phyloP scores from a whole-genome alignment of 306 rosid genomes.

The Mimosa bimucronata region DNA sequence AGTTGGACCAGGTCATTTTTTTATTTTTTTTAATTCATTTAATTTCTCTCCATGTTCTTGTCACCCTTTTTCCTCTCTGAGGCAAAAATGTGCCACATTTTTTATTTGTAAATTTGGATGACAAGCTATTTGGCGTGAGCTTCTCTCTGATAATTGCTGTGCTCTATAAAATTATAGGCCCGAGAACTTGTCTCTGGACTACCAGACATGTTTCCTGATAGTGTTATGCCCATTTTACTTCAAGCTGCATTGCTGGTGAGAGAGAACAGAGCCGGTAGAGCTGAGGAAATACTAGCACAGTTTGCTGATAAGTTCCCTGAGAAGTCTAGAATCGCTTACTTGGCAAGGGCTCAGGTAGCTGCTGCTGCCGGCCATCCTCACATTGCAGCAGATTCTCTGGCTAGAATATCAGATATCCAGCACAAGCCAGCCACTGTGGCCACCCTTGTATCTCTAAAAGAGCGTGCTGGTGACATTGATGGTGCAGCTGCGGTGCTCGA shows the following conservation, averaged over 20 bases:
- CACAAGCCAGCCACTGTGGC: conserved; percentile 97
- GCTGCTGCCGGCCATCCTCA: conserved; percentile 90
- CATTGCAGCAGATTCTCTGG: conserved; percentile 86
- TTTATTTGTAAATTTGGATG: background rate
- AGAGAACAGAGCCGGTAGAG: conserved; percentile 92
- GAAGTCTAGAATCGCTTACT: conserved; percentile 66
- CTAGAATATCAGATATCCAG: conserved; percentile 80
- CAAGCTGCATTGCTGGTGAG: conserved; percentile 88
- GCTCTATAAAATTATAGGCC: conserved; percentile 53
- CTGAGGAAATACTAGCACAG: conserved; percentile 83
- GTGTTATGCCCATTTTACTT: conserved; percentile 71
- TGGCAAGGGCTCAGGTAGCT: conserved; percentile 94
- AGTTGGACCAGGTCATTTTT: conserved; percentile 80
- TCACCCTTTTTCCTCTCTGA: conserved; percentile 11
- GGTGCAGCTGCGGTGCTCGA: conserved; percentile 91
- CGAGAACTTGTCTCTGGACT: conserved; percentile 83
- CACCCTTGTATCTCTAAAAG: conserved; percentile 88
- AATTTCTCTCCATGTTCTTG: background rate
- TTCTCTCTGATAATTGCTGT: conserved; percentile 38
- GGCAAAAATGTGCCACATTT: conserved; percentile 4
- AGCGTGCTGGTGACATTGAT: conserved; percentile 84
- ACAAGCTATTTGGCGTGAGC: conserved; percentile 15
- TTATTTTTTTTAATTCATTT: conserved; percentile 16
- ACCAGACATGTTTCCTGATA: conserved; percentile 77
- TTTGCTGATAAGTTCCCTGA: conserved; percentile 81